Conservation (phyloP, 148 eudicot genomes). For the Camellia japonica region DNA sequence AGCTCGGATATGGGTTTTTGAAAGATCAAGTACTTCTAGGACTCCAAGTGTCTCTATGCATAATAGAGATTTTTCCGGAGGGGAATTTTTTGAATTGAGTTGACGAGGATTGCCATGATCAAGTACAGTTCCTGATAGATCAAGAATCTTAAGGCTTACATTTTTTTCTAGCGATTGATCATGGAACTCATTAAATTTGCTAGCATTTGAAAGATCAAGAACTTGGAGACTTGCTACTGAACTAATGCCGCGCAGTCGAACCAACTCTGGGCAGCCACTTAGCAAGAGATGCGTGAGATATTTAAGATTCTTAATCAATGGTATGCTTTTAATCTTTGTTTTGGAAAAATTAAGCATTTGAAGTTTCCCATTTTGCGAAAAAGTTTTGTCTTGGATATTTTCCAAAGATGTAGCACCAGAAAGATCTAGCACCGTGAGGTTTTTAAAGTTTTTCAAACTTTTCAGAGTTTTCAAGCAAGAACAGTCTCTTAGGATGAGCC, state of each 20-base stretch:
- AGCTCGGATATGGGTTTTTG: conserved; percentile 12
- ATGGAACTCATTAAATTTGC: conserved; percentile 21
- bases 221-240: conserved; percentile 17
- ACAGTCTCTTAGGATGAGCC: conserved; percentile 33
- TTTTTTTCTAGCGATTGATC: conserved; percentile 8
- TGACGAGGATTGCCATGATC: conserved; percentile 11
- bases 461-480: conserved; percentile 4
- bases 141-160: conserved; percentile 15
- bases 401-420: conserved; percentile 24
- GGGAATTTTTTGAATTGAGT: conserved; percentile 17
- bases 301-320: conserved; percentile 1
- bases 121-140: conserved; percentile 27
- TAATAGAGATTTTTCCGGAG: background rate
- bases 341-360: conserved; percentile 30
- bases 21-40: conserved; percentile 27
- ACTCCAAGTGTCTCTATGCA: background rate
- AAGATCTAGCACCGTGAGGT: conserved; percentile 29
- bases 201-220: conserved; percentile 31
- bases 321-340: conserved; percentile 23
- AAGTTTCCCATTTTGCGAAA: conserved; percentile 8
- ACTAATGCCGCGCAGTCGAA: conserved; percentile 18
- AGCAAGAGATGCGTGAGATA: conserved; percentile 33
- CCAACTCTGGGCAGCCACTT: conserved; percentile 13
- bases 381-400: background rate
- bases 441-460: conserved; percentile 4